A percentile compares a stretch with the other conserved stretches of the same genome.
Evolutionary conservation across 2,329 filamentous ascomycete genomes (phyloP).

Genomic region (Sporothrix luriei): DNA sequence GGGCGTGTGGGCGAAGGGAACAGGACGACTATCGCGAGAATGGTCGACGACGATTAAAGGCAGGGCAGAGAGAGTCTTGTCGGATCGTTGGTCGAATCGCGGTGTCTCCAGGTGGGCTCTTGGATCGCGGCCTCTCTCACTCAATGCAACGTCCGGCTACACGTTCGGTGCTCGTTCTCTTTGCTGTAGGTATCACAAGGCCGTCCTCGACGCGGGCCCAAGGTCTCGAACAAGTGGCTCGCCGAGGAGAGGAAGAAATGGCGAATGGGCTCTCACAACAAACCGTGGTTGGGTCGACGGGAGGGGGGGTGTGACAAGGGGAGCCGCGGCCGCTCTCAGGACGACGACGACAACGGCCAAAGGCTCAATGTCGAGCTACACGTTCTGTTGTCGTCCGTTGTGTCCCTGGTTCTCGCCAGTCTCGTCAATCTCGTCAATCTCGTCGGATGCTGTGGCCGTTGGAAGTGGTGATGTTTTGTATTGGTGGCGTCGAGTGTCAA

Average conservation of each 20-base stretch:
- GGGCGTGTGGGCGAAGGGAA: neutral
- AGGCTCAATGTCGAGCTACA: neutral
- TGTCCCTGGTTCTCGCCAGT: neutral
- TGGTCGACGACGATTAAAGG: neutral
- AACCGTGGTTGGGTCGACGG: neutral
- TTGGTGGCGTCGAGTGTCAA: neutral
- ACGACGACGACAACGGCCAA: neutral
- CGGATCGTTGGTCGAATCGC: neutral
- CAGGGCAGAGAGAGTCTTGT: neutral
- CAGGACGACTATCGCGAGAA: neutral
- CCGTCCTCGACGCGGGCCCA: neutral
- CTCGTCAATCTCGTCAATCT: neutral
- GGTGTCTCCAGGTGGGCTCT: neutral
- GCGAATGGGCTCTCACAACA: neutral
- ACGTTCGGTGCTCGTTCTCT: constrained; percentile 3
- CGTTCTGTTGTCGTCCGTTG: neutral
- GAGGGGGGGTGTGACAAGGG: neutral
- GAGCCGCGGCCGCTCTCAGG: neutral
- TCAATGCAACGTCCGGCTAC: neutral
- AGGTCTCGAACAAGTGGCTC: neutral
- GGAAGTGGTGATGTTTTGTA: neutral
- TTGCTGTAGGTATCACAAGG: neutral
- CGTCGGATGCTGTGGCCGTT: neutral
- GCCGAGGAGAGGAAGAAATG: neutral
- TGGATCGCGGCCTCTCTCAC: neutral